Evolutionary conservation across 306 rosid genomes (phyloP).

Genomic region (Rosa multiflora): DNA sequence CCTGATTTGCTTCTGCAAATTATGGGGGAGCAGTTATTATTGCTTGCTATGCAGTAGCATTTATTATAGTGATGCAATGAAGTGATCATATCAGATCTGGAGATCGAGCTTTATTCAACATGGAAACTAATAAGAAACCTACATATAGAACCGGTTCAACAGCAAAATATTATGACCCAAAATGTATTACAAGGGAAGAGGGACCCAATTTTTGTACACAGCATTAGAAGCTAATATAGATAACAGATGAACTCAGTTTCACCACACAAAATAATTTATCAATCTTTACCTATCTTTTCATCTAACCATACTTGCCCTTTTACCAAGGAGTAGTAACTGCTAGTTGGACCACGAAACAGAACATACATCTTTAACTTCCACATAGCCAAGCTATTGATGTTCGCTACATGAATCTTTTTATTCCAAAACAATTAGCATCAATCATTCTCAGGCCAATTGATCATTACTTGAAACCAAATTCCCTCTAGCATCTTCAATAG

Average conservation of each 20-base stretch:
- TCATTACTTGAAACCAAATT: not conserved
- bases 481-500: not conserved
- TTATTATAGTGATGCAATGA: slow-evolving; percentile 8
- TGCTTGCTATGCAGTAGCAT: slow-evolving; percentile 10
- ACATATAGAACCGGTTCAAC: slow-evolving; percentile 19
- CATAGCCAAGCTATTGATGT: not conserved
- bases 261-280: not conserved
- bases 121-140: not conserved
- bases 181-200: not conserved
- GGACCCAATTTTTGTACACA: slow-evolving; percentile 2
- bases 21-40: slow-evolving; percentile 26
- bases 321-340: not conserved
- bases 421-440: not conserved
- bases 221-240: no score
- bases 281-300: not conserved
- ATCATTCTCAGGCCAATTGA: not conserved
- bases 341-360: not conserved
- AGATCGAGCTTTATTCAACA: slow-evolving; percentile 1
- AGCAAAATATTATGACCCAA: slow-evolving; percentile 8
- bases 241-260: not conserved
- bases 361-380: not conserved
- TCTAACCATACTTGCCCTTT: not conserved
- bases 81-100: not conserved
- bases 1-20: slow-evolving; percentile 81
- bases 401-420: no score